A percentile compares a stretch with the other conserved stretches of the same genome.
These are phyloP conservation scores for Podila clonocystis DNA, from an alignment of 192 early-diverging fungal genomes.

Conservation along the genomic window DNA sequence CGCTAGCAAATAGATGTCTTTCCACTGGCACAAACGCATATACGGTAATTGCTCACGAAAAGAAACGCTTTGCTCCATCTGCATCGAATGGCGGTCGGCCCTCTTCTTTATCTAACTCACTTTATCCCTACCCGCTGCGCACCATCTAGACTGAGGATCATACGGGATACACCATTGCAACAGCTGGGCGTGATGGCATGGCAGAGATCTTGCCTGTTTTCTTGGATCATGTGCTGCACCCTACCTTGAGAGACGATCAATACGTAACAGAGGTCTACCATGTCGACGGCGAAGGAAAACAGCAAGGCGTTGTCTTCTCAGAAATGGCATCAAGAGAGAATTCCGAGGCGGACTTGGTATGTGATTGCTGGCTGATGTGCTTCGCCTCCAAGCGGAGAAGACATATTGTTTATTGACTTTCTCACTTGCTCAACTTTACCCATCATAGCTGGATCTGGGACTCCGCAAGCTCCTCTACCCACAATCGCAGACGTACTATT, in stretches of 20 bases:
- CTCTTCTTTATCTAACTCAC: neutral
- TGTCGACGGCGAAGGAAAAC: conserved; percentile 71
- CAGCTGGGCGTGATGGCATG: conserved; percentile 73
- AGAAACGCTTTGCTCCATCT: neutral
- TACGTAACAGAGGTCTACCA: conserved; percentile 88
- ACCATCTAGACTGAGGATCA: conserved; percentile 54
- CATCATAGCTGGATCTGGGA: conserved; percentile 56
- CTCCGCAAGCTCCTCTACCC: conserved; percentile 62
- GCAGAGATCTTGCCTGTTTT: conserved; percentile 79
- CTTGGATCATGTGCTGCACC: conserved; percentile 83
- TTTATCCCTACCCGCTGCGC: neutral
- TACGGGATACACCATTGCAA: conserved; percentile 77
- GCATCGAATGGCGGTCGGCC: neutral
- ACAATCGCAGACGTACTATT: conserved; percentile 66
- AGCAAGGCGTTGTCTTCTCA: conserved; percentile 84
- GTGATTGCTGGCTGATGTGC: neutral
- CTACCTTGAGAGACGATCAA: conserved; percentile 74
- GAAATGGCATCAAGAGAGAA: conserved; percentile 82
- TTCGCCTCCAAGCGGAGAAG: too few species aligned
- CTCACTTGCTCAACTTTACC: neutral
- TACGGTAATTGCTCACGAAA: conserved; percentile 25
- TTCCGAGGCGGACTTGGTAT: conserved; percentile 70
- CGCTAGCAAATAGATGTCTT: conserved; percentile 76
- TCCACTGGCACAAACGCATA: conserved; percentile 81
- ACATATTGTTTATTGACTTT: neutral